Conservation (phyloP, 2,329 filamentous ascomycete species). For the Akanthomyces dipterigenus region DNA sequence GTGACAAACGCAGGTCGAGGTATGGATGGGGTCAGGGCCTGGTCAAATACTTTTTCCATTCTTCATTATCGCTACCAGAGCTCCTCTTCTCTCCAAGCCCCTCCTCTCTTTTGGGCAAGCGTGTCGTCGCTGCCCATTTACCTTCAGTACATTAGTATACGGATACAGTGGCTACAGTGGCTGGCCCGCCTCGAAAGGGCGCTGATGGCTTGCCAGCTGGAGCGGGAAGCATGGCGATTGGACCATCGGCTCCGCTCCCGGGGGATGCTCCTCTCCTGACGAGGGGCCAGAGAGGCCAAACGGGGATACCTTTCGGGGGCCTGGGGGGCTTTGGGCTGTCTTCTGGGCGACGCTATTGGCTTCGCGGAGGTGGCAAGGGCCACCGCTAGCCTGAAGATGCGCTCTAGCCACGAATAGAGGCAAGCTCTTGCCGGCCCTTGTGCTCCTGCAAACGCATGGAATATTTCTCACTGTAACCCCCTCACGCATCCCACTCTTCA, state of each 20-base stretch:
- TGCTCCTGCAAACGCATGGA: not conserved
- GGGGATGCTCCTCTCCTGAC: not conserved
- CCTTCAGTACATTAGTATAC: not conserved
- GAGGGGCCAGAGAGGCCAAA: too few relatives aligned
- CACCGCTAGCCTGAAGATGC: not conserved
- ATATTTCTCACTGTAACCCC: not conserved
- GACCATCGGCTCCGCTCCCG: not conserved
- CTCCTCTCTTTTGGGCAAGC: not conserved
- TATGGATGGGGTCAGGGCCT: not conserved
- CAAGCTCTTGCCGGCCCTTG: too few relatives aligned
- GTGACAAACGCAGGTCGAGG: not conserved
- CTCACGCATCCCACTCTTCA: not conserved
- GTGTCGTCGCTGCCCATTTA: not conserved
- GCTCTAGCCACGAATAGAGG: not conserved
- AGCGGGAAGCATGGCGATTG: not conserved
- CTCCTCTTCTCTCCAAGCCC: not conserved
- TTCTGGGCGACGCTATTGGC: not conserved
- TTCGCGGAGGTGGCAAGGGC: too few relatives aligned
- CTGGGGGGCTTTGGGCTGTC: not conserved
- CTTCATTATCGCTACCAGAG: not conserved
- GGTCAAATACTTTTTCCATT: conserved; percentile 6
- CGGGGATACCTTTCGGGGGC: too few relatives aligned
- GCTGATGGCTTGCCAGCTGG: not conserved
- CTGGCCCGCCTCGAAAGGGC: not conserved
- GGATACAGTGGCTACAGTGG: not conserved